phyloP scores from a whole-genome alignment of 495 filamentous ascomycete species.

The Annulohypoxylon nitens region DNA sequence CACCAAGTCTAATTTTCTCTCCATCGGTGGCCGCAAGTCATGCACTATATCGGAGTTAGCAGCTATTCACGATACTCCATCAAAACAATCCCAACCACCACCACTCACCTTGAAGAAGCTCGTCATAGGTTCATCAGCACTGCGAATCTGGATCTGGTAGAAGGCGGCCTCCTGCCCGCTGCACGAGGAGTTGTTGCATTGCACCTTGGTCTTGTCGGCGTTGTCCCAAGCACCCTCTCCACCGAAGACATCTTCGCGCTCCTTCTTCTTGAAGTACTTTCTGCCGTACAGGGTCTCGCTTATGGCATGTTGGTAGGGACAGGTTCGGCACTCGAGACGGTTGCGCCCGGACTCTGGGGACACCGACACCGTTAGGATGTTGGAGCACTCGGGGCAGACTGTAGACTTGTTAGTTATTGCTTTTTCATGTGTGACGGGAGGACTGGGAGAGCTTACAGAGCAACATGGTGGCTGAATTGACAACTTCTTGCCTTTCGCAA shows the following conservation, averaged over 20 bases:
- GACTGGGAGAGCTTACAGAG: slow-evolving; percentile 69
- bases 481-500: neutral
- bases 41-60: slow-evolving; percentile 62
- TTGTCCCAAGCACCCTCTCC: slow-evolving; percentile 90
- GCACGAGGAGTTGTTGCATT: slow-evolving; percentile 83
- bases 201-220: slow-evolving; percentile 79
- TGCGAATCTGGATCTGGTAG: slow-evolving; percentile 97
- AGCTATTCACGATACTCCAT: neutral
- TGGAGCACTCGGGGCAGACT: slow-evolving; percentile 96
- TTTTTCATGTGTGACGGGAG: slow-evolving; percentile 2
- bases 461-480: slow-evolving; percentile 65
- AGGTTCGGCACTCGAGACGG: slow-evolving; percentile 92
- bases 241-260: slow-evolving; percentile 92
- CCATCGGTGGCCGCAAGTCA: slow-evolving; percentile 69
- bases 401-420: slow-evolving; percentile 27
- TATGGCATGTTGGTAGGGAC: slow-evolving; percentile 87
- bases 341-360: slow-evolving; percentile 60
- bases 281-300: slow-evolving; percentile 80
- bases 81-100: neutral
- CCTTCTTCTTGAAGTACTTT: slow-evolving; percentile 79
- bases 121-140: slow-evolving; percentile 98
- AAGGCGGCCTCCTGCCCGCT: slow-evolving; percentile 85
- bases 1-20: slow-evolving; percentile 62
- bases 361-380: slow-evolving; percentile 79
- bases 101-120: slow-evolving; percentile 86